Percentiles rank a stretch among this genome's conserved stretches.
phyloP scores from a whole-genome alignment of 495 filamentous ascomycete genomes.

The Penicillium fimorum region DNA sequence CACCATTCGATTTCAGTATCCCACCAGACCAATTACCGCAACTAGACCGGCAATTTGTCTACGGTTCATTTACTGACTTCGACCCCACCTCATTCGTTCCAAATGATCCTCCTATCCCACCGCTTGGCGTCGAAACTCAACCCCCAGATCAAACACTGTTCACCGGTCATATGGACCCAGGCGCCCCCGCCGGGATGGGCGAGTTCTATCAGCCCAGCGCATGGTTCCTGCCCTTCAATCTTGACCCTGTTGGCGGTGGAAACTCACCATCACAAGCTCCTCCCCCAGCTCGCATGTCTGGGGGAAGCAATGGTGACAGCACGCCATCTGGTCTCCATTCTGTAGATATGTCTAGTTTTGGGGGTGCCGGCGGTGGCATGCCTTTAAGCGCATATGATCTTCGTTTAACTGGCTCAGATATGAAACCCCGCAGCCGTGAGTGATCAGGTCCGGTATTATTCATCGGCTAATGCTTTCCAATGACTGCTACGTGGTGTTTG shows the following conservation, averaged over 20 bases:
- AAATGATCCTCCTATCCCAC: constrained; percentile 29
- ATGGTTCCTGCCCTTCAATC: constrained; percentile 96
- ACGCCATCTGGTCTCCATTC: constrained; percentile 3
- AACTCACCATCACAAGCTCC: constrained; percentile 19
- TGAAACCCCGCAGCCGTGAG: constrained; percentile 18
- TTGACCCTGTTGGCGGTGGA: constrained; percentile 56
- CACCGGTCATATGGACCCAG: constrained; percentile 39
- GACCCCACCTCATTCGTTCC: constrained; percentile 47
- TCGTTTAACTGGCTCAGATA: constrained; percentile 23
- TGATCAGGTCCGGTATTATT: constrained; percentile 6
- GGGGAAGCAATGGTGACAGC: neutral
- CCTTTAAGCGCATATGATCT: constrained; percentile 34
- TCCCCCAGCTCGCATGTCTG: constrained; percentile 1
- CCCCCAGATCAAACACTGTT: constrained; percentile 31
- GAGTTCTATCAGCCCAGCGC: constrained; percentile 61
- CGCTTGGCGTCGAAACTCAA: constrained; percentile 25
- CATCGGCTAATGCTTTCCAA: constrained; percentile 7
- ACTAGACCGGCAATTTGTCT: constrained; percentile 75
- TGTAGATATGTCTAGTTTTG: constrained; percentile 28
- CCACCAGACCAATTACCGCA: constrained; percentile 52
- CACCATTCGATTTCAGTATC: constrained; percentile 42
- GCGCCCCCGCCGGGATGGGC: constrained; percentile 40
- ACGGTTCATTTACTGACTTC: constrained; percentile 69
- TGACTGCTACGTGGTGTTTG: constrained; percentile 20
- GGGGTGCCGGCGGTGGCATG: constrained; percentile 24